Conservation (phyloP, 352 stramenopile species). For the Globisporangium paddicum region DNA sequence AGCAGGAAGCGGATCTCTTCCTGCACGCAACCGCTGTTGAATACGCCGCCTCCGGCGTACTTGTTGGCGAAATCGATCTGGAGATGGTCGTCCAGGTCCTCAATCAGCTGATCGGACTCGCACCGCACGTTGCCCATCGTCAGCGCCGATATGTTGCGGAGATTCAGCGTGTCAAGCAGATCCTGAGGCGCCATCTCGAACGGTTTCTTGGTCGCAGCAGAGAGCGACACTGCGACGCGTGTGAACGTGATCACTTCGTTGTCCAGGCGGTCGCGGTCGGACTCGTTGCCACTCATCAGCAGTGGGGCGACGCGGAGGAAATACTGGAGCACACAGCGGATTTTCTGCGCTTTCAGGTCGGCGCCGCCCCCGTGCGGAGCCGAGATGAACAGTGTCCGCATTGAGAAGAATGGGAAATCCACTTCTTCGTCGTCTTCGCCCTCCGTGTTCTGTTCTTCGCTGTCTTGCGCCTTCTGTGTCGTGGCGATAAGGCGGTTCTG, state of each 20-base stretch:
- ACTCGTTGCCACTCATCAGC: slow-evolving; percentile 4
- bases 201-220: neutral
- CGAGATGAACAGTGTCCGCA: slow-evolving; percentile 33
- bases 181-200: slow-evolving; percentile 15
- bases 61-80: slow-evolving; percentile 86
- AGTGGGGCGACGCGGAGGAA: slow-evolving; percentile 52
- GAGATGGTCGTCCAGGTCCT: slow-evolving; percentile 54
- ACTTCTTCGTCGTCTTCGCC: slow-evolving; percentile 10
- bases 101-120: slow-evolving; percentile 46
- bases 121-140: slow-evolving; percentile 21
- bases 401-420: slow-evolving; percentile 53
- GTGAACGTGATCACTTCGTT: slow-evolving; percentile 55
- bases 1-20: slow-evolving; percentile 83
- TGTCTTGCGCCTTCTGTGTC: slow-evolving; percentile 4
- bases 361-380: slow-evolving; percentile 16
- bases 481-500: slow-evolving; percentile 22
- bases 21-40: slow-evolving; percentile 67
- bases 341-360: slow-evolving; percentile 56
- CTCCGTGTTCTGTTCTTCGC: neutral
- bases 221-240: slow-evolving; percentile 30
- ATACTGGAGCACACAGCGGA: slow-evolving; percentile 69
- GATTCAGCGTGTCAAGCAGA: slow-evolving; percentile 12
- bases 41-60: slow-evolving; percentile 69
- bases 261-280: slow-evolving; percentile 4
- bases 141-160: neutral